These are phyloP conservation scores for Fusarium musae DNA, from an alignment of 2,329 filamentous ascomycete species.

Conservation along the genomic window DNA sequence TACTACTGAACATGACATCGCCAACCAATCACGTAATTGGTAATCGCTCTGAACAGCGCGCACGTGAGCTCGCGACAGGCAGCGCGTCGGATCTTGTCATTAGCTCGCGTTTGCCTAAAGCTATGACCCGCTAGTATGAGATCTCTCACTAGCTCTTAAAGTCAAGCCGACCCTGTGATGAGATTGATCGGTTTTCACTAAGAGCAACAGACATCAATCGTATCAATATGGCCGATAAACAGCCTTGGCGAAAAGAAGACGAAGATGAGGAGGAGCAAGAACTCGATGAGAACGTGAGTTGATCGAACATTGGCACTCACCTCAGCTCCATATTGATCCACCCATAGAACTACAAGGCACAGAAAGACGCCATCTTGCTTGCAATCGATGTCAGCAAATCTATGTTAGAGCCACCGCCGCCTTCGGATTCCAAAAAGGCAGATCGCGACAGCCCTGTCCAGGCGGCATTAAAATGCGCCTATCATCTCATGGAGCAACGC, in stretches of 20 bases:
- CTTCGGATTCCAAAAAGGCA: constrained; percentile 76
- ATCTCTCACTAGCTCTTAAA: constrained; percentile 40
- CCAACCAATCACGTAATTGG: constrained; percentile 43
- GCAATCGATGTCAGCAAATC: constrained; percentile 91
- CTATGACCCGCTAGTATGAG: constrained; percentile 40
- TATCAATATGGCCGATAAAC: constrained; percentile 49
- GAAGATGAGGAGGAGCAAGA: constrained; percentile 73
- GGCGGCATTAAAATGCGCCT: constrained; percentile 92
- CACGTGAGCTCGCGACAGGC: constrained; percentile 49
- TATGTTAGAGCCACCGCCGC: constrained; percentile 79
- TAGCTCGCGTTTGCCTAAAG: constrained; percentile 49
- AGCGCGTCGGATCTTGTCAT: constrained; percentile 37
- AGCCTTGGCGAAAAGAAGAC: constrained; percentile 62
- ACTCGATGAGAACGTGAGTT: constrained; percentile 70
- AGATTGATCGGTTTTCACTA: constrained; percentile 8
- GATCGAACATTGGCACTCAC: not conserved
- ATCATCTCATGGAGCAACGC: constrained; percentile 95
- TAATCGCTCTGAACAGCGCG: constrained; percentile 23
- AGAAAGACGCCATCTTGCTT: constrained; percentile 98
- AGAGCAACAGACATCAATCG: constrained; percentile 5
- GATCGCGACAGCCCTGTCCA: constrained; percentile 81
- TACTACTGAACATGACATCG: constrained; percentile 15
- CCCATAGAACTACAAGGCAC: constrained; percentile 81
- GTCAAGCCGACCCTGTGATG: constrained; percentile 32
- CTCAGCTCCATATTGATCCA: constrained; percentile 22